A percentile compares a stretch with the other conserved stretches of the same genome.
Evolutionary conservation across 192 early-diverging fungal genomes (phyloP).

Genomic region (Linnemannia exigua): DNA sequence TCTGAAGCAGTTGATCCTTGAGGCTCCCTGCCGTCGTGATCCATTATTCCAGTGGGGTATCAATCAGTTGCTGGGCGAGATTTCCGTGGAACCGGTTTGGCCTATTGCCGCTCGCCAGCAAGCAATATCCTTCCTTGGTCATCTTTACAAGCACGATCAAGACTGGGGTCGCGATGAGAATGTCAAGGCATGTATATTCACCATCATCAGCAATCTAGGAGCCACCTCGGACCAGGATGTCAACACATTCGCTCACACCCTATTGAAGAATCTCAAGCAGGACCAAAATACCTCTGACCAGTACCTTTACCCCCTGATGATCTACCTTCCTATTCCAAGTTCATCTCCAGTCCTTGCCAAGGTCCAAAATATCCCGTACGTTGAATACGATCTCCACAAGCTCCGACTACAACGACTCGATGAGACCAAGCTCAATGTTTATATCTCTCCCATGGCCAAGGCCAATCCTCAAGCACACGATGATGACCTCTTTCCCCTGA

Average conservation of each 20-base stretch:
- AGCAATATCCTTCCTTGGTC: neutral
- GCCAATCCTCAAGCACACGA: neutral
- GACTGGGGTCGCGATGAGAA: neutral
- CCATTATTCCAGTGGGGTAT: conserved; percentile 2
- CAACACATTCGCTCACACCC: neutral
- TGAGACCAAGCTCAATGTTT: neutral
- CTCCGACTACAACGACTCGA: neutral
- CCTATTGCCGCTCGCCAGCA: neutral
- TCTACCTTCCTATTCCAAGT: neutral
- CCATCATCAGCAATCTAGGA: neutral
- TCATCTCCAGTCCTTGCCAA: neutral
- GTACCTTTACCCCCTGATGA: neutral
- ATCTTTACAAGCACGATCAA: neutral
- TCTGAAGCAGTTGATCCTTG: no score
- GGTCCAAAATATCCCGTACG: neutral
- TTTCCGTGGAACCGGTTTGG: neutral
- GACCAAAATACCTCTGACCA: neutral
- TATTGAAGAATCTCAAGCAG: neutral
- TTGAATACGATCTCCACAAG: neutral
- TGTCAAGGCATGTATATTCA: neutral
- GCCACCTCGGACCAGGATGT: neutral
- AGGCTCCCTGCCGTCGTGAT: neutral
- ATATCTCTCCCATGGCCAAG: neutral
- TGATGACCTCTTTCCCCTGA: neutral
- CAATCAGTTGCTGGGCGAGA: conserved; percentile 4